Evolutionary conservation across 1,139 yeast genomes (phyloP), one percentile per base, ranked within the genome.

Genomic region (Suhomyces kunorum): DNA sequence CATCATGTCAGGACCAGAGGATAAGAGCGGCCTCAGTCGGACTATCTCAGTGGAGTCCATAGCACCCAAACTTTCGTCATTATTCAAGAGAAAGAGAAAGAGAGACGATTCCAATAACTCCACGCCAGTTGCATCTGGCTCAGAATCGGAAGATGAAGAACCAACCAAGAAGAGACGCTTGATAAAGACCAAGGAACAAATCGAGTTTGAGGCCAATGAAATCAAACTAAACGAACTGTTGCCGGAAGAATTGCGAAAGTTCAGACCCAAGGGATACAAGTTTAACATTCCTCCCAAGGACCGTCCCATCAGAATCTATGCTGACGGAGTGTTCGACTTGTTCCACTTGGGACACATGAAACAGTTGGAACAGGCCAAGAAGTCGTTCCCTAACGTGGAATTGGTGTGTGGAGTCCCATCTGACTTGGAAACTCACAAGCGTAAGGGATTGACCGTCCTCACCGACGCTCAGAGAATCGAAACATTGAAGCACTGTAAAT

Each of bases 321-420:
- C 98, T 5, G 98, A 92, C 63, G 98, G 98, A 35, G 97, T 92
- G 16, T 92, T 92, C 69, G 98, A 92, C 65, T 71, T 92, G 50
- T 92, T 92, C 67, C 98, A 92, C 64, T 66, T 92, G 57, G 98
- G 98, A 17, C 98, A 92, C 61, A 92, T 92, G 98, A 82, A 87
- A 56, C 98, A 92, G 62, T 73, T 92, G 55, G 55, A 92, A 59
- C 98, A 92, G 66, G 90, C 98, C 50, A 90, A 92, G 57, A 90
- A 89, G 62, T 80, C 96, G n/a, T 80, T 92, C 49, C 83, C 86
- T 6, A 87, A 87, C 54, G 95, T 86, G 26, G 76, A 80, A 43
- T 73, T 92, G 55, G 90, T 92, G 23, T 88, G 94, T 56, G 98
- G 98, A 31, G 76, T 92, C 22, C 98, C 98, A 8, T 81, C 87